Base-by-base conservation (phyloP, 257 asterid species). In the Anisodus acutangulus region DNA sequence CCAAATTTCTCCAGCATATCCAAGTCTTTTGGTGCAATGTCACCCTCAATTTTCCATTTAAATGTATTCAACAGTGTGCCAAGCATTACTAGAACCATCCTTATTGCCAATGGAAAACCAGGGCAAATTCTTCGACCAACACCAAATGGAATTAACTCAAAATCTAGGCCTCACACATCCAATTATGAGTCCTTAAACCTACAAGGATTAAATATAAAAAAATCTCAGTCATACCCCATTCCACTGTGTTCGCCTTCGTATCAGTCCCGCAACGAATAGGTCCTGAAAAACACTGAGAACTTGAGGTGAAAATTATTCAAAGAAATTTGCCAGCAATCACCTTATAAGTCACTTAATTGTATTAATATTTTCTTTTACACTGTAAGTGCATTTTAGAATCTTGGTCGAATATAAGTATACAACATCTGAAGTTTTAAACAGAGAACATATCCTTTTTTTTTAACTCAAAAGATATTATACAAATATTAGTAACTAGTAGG, bases 61-160 rank as follows among this genome's bases (percentile, higher is more conserved):
- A 79, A 84, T 41, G 83, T 45, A 70, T 84, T 79, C 26, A 84
- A 39, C 6, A 84, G 6, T 3, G 84, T 60, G 10, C 84, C 86
- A 17, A 66, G 35, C 86, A 84, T 39, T 39, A 84, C 1, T 0
- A 67, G 86, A 3, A 79, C 22, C 84, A 79, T 79, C 35, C 84
- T 49, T 39, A 63, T 53, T 9, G 71, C 86, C 80, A 84, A 64
- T 10, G 80, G 86, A 12, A 84, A 7, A 35, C 80, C 86, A 3
- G 81, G 86, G 3, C 86, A 84, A 43, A 79, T 59, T 66, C 84
- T 84, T 31, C 86, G 0, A 19, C 86, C 86, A 12, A 70, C 55
- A 39, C 80, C 86, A 54, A 84, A 84, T 79, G 86, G 80, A 79
- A 79, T 84, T 8, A 84, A 76, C 78, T 66, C 86, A 17, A 84